Percentiles rank a stretch among this genome's conserved stretches.
These are phyloP conservation scores for Cyclostephanos tholiformis DNA, from an alignment of 108 stramenopile species.

Conservation along the genomic window DNA sequence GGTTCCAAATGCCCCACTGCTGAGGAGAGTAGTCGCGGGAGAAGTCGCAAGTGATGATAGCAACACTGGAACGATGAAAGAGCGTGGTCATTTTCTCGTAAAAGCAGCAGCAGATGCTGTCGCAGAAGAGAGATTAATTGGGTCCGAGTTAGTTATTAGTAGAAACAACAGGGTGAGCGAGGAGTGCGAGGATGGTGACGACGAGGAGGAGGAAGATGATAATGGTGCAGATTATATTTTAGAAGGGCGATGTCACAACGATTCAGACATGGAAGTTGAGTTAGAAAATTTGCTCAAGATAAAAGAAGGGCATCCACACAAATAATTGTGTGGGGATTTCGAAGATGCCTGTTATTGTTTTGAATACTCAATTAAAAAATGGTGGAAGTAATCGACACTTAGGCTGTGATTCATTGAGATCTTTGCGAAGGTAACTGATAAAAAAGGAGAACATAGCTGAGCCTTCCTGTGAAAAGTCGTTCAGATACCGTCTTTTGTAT, in stretches of 20 bases:
- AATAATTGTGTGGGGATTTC: neutral
- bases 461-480: too few species aligned
- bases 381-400: too few species aligned
- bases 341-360: neutral
- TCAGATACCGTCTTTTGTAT: too few species aligned
- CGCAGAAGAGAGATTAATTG: neutral
- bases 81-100: neutral
- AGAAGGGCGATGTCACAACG: conserved; percentile 31
- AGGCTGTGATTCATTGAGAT: too few species aligned
- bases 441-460: too few species aligned
- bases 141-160: conserved; percentile 4
- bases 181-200: neutral
- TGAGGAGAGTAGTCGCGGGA: neutral
- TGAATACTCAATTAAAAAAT: too few species aligned
- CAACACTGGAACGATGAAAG: neutral
- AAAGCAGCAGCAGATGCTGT: neutral
- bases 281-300: conserved; percentile 33
- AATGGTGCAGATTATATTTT: conserved; percentile 33
- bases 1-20: neutral
- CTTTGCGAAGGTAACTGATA: too few species aligned
- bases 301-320: neutral
- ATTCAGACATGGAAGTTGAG: conserved; percentile 45
- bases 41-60: neutral
- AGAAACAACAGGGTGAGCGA: conserved; percentile 4
- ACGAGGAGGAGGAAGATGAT: conserved; percentile 21